Evolutionary conservation across 345 rosid genomes (phyloP), one percentile per base, ranked within the genome.

Genomic region (Mercurialis annua): DNA sequence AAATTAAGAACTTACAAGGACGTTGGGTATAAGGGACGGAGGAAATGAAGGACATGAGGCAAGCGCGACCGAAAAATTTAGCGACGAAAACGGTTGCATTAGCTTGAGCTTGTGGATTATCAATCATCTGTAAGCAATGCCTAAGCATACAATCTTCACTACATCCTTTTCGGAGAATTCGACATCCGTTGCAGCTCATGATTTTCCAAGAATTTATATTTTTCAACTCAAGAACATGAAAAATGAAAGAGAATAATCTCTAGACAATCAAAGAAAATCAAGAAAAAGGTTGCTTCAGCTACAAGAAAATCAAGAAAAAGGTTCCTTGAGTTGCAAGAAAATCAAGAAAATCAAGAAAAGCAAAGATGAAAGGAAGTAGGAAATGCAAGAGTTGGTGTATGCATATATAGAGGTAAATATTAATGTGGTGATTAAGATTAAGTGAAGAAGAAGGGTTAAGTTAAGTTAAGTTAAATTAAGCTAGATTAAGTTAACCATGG

Each of bases 161-260:
- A 82, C 98, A 92, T 1, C 96, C 96, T 76, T 89, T 92, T 17
- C 98, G 87, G 1, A 92, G 85, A 54, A 89, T 81, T 36, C 98
- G 80, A 60, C 98, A 89, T 6, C 96, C 96, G 70, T 86, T 92
- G 70, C 98, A 92, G 76, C 98, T 92, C 98, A 92, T 88, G 1
- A 5, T 9, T 11, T 11, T 50, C 24, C 21, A 20, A 16, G 33
- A 53, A 38, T 47, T 57, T 66, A 53, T 59, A 38, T 47, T 57
- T 66, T 57, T 59, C 51, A 7, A 71, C 61, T 31, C 15, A 44
- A 20, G 68, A 17, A 34, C 67, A 46, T 63, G 29, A 66, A 29
- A 21, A 56, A 6, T 2, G 8, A 1, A 0, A 40, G 12, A 23
- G 36, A 17, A 47, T 47, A 47, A 12, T n/a, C 49, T 4, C 17